Evolutionary conservation across 2,329 filamentous ascomycete genomes (phyloP).

Genomic region (Nemania abortiva): DNA sequence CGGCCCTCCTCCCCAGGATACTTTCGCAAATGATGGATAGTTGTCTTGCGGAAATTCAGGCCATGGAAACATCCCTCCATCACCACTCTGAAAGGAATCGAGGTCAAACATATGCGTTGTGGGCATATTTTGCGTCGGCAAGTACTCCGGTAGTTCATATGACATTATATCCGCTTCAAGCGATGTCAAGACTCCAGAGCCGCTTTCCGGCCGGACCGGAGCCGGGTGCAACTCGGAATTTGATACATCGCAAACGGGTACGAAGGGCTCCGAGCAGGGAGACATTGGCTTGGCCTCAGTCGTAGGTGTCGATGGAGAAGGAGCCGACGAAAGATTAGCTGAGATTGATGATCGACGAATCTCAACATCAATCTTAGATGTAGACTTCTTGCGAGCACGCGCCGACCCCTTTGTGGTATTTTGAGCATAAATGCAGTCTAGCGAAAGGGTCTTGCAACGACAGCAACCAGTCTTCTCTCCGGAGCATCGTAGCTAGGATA

Average conservation of each 20-base stretch:
- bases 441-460: constrained; percentile 25
- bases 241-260: background rate
- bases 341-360: constrained; percentile 8
- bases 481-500: constrained; percentile 25
- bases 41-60: constrained; percentile 5
- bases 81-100: background rate
- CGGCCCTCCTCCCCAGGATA: constrained; percentile 11
- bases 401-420: constrained; percentile 16
- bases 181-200: background rate
- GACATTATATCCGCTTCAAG: constrained; percentile 7
- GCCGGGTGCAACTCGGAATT: constrained; percentile 1
- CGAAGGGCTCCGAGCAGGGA: background rate
- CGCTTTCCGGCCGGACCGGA: background rate
- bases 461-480: constrained; percentile 30
- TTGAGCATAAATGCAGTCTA: constrained; percentile 25
- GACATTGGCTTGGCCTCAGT: background rate
- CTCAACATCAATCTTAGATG: constrained; percentile 6
- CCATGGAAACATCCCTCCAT: constrained; percentile 21
- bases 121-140: constrained; percentile 9
- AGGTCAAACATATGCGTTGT: constrained; percentile 7
- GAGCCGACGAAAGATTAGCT: constrained; percentile 1
- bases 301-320: background rate
- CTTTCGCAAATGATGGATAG: background rate
- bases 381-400: constrained; percentile 22
- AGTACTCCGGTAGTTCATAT: constrained; percentile 24